Percentiles rank a stretch among this genome's conserved stretches.
phyloP scores from a whole-genome alignment of 148 eudicot species.

The Rhododendron molle region DNA sequence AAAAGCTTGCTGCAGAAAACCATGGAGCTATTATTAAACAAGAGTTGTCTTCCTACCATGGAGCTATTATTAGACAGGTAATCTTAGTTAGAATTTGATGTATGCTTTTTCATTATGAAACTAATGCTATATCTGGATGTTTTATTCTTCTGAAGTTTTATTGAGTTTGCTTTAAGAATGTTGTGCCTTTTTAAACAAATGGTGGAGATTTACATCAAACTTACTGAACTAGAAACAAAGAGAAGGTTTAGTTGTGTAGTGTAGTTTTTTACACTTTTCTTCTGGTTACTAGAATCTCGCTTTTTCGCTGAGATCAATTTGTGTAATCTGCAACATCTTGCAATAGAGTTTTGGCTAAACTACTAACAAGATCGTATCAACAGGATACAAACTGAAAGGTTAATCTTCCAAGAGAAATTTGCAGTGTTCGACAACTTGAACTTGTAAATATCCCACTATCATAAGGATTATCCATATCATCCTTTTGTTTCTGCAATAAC shows the following conservation, averaged over 20 bases:
- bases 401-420: slow-evolving; percentile 78
- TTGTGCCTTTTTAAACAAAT: slow-evolving; percentile 56
- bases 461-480: background rate
- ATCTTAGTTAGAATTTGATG: background rate
- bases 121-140: background rate
- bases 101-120: background rate
- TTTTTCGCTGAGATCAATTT: background rate
- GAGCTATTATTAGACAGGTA: slow-evolving; percentile 79
- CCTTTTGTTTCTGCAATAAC: background rate
- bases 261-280: background rate
- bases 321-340: background rate
- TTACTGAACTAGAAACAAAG: slow-evolving; percentile 92
- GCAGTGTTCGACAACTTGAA: slow-evolving; percentile 82
- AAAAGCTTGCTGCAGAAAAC: slow-evolving; percentile 93
- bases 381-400: slow-evolving; percentile 87
- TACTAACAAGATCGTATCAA: slow-evolving; percentile 15
- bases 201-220: slow-evolving; percentile 94
- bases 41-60: slow-evolving; percentile 71
- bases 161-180: background rate
- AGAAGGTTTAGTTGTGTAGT: slow-evolving; percentile 53
- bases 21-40: too few species aligned
- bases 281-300: slow-evolving; percentile 1
- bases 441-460: slow-evolving; percentile 51
- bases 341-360: background rate
- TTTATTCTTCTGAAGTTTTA: background rate